Conservation (phyloP, 2,329 filamentous ascomycete species). For the Corniculantispora saksenae region DNA sequence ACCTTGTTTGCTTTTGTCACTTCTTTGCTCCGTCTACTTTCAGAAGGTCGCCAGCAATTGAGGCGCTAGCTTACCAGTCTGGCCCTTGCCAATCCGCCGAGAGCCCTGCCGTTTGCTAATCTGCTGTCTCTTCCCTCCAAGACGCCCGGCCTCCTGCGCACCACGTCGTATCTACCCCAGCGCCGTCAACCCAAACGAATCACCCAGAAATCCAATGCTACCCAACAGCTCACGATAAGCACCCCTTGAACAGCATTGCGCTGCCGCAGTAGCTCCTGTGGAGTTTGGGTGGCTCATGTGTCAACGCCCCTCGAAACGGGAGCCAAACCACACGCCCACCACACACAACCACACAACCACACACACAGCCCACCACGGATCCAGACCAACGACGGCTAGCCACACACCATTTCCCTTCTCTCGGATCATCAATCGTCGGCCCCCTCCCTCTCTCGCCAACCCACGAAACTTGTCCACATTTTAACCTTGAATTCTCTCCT, state of each 20-base stretch:
- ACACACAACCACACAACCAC: no score
- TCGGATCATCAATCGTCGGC: constrained; percentile 8
- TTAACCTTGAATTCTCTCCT: not conserved
- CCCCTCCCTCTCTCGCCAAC: constrained; percentile 7
- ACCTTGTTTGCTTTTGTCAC: not conserved
- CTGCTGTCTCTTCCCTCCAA: not conserved
- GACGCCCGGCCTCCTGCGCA: not conserved
- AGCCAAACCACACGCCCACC: constrained; percentile 8
- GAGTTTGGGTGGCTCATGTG: not conserved
- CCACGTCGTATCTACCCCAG: not conserved
- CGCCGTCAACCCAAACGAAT: not conserved
- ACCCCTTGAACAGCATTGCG: not conserved
- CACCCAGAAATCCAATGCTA: not conserved
- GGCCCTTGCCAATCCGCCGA: not conserved
- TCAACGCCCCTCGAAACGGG: constrained; percentile 4
- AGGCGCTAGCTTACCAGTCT: not conserved
- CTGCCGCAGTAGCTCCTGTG: not conserved
- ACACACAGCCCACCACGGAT: constrained; percentile 1
- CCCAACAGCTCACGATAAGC: not conserved
- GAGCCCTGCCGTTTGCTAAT: not conserved
- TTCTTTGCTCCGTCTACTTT: not conserved
- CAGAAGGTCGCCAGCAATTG: not conserved
- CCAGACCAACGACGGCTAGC: constrained; percentile 15
- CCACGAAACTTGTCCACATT: not conserved
- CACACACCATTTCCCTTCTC: constrained; percentile 7